Evolutionary conservation across 108 stramenopile genomes (phyloP).

Genomic region (Cyclotella kingstonii): DNA sequence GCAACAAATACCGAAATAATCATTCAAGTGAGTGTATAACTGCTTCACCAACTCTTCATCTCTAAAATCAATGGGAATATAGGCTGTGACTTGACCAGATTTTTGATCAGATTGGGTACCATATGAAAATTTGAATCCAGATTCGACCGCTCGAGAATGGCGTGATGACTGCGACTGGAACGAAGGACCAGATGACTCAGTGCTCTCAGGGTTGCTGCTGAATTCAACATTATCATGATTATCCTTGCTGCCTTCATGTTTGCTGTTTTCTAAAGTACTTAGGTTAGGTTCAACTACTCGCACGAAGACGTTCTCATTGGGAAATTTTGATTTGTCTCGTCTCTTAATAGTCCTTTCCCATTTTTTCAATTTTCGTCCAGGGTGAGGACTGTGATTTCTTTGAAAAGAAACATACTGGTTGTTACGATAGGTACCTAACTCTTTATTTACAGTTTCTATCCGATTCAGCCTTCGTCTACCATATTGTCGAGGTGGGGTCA

Average conservation of each 20-base stretch:
- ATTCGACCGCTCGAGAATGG: no score
- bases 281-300: conserved; percentile 9
- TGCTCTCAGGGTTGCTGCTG: conserved; percentile 18
- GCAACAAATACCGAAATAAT: conserved; percentile 50
- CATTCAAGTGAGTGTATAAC: conserved; percentile 56
- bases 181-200: conserved; percentile 3
- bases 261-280: not conserved
- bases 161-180: not conserved
- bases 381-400: conserved; percentile 7
- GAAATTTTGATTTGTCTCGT: conserved; percentile 7
- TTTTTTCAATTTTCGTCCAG: conserved; percentile 52
- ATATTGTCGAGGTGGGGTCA: conserved; percentile 42
- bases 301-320: conserved; percentile 17
- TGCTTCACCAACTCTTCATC: conserved; percentile 68
- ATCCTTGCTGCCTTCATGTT: not conserved
- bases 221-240: not conserved
- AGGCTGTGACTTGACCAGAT: conserved; percentile 51
- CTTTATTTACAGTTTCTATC: not conserved
- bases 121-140: conserved; percentile 72
- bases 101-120: conserved; percentile 53
- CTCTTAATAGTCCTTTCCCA: conserved; percentile 55
- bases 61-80: conserved; percentile 74
- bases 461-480: conserved; percentile 4
- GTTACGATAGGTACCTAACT: not conserved
- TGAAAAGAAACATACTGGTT: not conserved